Base-by-base conservation (phyloP, 805 yeast species). In the Candida alai region DNA sequence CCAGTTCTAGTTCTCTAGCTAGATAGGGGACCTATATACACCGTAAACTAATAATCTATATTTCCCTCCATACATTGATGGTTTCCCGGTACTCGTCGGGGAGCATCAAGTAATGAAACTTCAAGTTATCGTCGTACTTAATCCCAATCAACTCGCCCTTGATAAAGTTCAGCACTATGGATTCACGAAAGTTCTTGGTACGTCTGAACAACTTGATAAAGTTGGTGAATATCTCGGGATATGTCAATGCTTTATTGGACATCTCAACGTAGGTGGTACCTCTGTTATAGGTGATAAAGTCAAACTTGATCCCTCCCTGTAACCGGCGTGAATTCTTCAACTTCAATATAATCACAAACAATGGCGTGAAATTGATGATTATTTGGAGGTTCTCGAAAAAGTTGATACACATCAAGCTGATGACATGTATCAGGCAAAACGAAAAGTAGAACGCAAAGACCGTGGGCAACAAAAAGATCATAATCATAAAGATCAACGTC, bases 391-490 rank as follows among this genome's bases (percentile, higher is more conserved):
- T 63, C 44, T 86, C 93, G 15, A 82, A 55, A 1, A 63, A 32
- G 13, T 80, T 78, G 23, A 74, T 61, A 1, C 68, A 33, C 3
- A 65, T 36, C 26, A 85, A 59, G 4, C 76, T 66, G 0, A 68
- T 42, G 22, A 87, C 49, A 35, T 88, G 65, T 4, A 80, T 63
- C 0, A 70, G 40, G 5, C 85, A 82, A 56, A 88, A 90, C 15
- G 80, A 74, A 12, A 78, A 45, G 51, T 93, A 93, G 52, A 89
- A 93, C 10, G 93, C 93, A 45, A 80, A 54, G 2, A 87, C 82
- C 0, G 99, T 93, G 1, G 98, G 98, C 32, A 88, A 56, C 21
- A 94, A 62, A 45, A 88, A 84, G 0, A 83, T 60, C 34, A 85
- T 62, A 11, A 89, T 76, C 31, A 90, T 86, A 58, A 93, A 93